Evolutionary conservation across 495 filamentous ascomycete species (phyloP), one percentile per base, ranked within the genome.

Genomic region (Penicillium simplicissimum): DNA sequence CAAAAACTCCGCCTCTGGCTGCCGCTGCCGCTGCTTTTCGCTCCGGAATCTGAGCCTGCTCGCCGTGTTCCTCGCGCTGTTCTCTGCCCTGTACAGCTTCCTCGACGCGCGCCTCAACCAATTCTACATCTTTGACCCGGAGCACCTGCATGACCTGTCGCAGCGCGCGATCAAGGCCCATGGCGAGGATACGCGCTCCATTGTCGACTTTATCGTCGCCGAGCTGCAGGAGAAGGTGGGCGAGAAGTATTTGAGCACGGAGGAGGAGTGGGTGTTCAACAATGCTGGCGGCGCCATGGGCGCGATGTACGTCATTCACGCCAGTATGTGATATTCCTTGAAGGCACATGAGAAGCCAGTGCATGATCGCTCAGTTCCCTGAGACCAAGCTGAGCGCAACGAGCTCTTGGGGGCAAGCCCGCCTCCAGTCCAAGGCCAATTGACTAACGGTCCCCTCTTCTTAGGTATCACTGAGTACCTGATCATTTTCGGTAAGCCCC

Each of bases 281-380:
- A 91, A 91, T 61, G 90, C 90, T 61, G 88, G 89, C 64, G 89
- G 89, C 60, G 91, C 91, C 56, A 94, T 95, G 91, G 91, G 91
- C 56, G 87, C 85, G 64, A 94, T 95, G 91, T 91, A 91, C 67
- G 88, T 95, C 62, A 88, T 95, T 69, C 91, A 95, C 70, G 89
- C 91, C 62, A 90, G 87, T 88, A 68, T 63, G 82, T 76, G 25
- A 49, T 43, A 36, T 11, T 42, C 48, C 33, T 40, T 55, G 17
- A 1, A 45, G 19, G 0, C 0, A 9, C 9, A n/a, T 10, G 42
- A 3, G 19, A 15, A 23, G 3, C 42, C 4, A 45, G 23, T 23
- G 42, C 11, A 23, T 45, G 17, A 11, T 4, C 2, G 28, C 28
- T 9, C 9, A 19, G 17, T 21, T 10, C 31, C 11, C 14, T 49